Evolutionary conservation across 2,329 filamentous ascomycete genomes (phyloP), one percentile per base, ranked within the genome.

Genomic region (Drechslerella dactyloides): DNA sequence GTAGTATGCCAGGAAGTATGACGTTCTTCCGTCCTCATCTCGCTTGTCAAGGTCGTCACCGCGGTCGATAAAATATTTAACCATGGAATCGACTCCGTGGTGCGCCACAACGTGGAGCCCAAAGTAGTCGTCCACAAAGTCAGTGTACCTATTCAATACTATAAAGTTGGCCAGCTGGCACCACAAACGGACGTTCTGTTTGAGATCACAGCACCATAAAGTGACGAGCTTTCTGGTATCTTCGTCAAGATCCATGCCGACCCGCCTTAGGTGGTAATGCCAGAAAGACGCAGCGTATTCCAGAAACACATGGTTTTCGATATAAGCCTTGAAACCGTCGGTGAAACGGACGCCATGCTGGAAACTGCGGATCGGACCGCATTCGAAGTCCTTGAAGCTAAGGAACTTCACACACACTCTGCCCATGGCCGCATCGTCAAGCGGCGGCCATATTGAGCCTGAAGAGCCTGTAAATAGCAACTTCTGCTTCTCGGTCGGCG

Each of bases 391-490:
- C 23, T 33, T 51, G 15, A 65, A 57, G 21, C 61, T 65, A 3
- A 58, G 61, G 19, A 65, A 65, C 17, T 53, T 51, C 21, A 65
- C 46, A 35, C 61, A 65, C 1, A 65, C 21, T n/a, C 33, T 52
- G n/a, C 61, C 61, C 33, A 65, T 65, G n/a, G 2, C 19, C 10
- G 44, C 30, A 23, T 65, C 61, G 33, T 65, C 46, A 6, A 52
- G 33, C 24, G 19, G 42, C 17, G 61, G 53, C 13, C 35, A 65
- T 19, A 33, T 3, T 33, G 27, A 33, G 3, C 27, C n/a, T 37
- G 19, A 63, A 55, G 6, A 23, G 35, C n/a, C 33, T 63, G 7
- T 21, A 11, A 11, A 46, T 24, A 3, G 35, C 40, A 3, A 27
- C 10, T 15, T 44, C 21, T 33, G 27, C 19, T 52, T 40, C 13